phyloP scores from a whole-genome alignment of 2,329 filamentous ascomycete genomes.

The Fusarium coffeatum region DNA sequence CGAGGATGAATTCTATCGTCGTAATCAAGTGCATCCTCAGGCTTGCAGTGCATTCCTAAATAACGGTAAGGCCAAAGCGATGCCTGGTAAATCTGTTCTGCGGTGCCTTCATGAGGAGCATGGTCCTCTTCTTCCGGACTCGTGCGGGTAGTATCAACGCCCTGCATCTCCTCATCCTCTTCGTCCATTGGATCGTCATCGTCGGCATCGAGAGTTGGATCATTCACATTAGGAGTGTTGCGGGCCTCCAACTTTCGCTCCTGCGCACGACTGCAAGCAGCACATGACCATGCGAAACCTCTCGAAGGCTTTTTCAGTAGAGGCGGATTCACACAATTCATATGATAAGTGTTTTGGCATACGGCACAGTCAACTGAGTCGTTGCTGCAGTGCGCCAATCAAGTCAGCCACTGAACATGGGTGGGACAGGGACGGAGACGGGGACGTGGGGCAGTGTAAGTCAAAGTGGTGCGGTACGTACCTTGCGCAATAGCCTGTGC shows the following conservation, averaged over 20 bases:
- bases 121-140: constrained; percentile 71
- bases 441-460: constrained; percentile 33
- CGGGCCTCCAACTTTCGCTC: constrained; percentile 92
- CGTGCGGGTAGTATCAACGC: constrained; percentile 67
- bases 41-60: constrained; percentile 92
- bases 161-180: constrained; percentile 75
- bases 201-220: constrained; percentile 73
- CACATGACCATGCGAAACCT: constrained; percentile 98
- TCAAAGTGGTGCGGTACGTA: constrained; percentile 58
- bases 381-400: constrained; percentile 64
- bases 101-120: constrained; percentile 70
- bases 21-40: constrained; percentile 95
- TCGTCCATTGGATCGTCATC: constrained; percentile 74
- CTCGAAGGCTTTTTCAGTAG: constrained; percentile 95
- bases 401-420: constrained; percentile 42
- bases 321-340: constrained; percentile 95
- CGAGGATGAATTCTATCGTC: constrained; percentile 98
- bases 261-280: constrained; percentile 93
- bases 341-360: constrained; percentile 95
- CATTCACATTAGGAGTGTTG: constrained; percentile 81
- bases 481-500: constrained; percentile 89
- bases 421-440: constrained; percentile 35
- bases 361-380: constrained; percentile 98
- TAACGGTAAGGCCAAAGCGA: constrained; percentile 98
- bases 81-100: constrained; percentile 90